Percentiles rank a stretch among this genome's conserved stretches.
These are phyloP conservation scores for Xerocomellus chrysenteron DNA, from an alignment of 768 basidiomycete genomes.

Conservation along the genomic window DNA sequence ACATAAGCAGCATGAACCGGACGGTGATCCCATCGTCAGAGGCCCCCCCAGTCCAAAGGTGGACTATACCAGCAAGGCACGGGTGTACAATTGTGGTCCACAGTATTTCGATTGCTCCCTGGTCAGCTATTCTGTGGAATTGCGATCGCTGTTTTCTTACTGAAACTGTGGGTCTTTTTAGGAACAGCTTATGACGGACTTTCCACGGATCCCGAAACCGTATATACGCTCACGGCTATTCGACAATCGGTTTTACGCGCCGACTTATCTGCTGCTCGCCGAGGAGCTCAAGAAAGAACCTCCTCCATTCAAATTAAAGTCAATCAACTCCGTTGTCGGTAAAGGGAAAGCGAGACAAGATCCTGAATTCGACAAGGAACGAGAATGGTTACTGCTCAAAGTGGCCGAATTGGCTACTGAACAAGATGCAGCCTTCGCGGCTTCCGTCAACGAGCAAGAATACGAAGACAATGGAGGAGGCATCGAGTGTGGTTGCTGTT, in stretches of 20 bases:
- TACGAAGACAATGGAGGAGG: constrained; percentile 53
- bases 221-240: constrained; percentile 49
- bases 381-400: constrained; percentile 47
- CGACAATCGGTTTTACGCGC: constrained; percentile 55
- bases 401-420: constrained; percentile 26
- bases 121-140: constrained; percentile 33
- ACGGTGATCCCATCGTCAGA: constrained; percentile 17
- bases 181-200: constrained; percentile 56
- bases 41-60: constrained; percentile 42
- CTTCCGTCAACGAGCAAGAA: constrained; percentile 40
- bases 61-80: constrained; percentile 53
- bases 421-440: constrained; percentile 31
- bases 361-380: constrained; percentile 44
- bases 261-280: constrained; percentile 54
- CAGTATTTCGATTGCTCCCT: constrained; percentile 53
- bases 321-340: constrained; percentile 34
- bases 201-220: constrained; percentile 54
- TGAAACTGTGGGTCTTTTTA: constrained; percentile 21
- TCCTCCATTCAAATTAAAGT: constrained; percentile 41
- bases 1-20: constrained; percentile 38
- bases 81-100: constrained; percentile 42
- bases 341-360: constrained; percentile 44
- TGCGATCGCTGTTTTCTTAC: neutral
- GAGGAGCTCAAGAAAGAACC: constrained; percentile 31
- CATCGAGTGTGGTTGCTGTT: constrained; percentile 90